phyloP scores from a whole-genome alignment of 2,329 filamentous ascomycete species.

The Aspergillus neoniger region DNA sequence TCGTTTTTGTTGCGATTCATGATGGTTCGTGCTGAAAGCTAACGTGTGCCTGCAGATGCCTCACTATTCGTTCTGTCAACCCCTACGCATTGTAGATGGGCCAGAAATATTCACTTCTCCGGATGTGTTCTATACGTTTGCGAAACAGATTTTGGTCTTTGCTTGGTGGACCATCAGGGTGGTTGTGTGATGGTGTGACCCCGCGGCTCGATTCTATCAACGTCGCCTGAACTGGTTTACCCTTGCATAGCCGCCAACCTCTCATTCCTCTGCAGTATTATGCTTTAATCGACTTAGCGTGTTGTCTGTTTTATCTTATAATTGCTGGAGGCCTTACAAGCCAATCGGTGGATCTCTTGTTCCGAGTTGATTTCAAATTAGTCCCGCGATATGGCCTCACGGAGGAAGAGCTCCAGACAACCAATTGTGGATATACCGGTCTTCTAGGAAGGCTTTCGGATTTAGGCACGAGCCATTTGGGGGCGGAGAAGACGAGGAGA shows the following conservation, averaged over 20 bases:
- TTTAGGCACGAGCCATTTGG: neutral
- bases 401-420: slow-evolving; percentile 8
- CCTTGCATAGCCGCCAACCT: slow-evolving; percentile 1
- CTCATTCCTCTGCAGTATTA: slow-evolving; percentile 18
- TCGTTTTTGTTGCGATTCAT: slow-evolving; percentile 1
- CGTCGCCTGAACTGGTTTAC: slow-evolving; percentile 8
- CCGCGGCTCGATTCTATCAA: slow-evolving; percentile 16
- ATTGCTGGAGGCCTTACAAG: slow-evolving; percentile 14
- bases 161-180: slow-evolving; percentile 13
- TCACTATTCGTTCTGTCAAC: slow-evolving; percentile 55
- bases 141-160: slow-evolving; percentile 19
- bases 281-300: slow-evolving; percentile 29
- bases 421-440: slow-evolving; percentile 15
- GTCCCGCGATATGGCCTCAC: slow-evolving; percentile 8
- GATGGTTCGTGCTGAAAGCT: slow-evolving; percentile 18
- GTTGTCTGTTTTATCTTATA: slow-evolving; percentile 21
- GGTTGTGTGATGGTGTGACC: slow-evolving; percentile 18
- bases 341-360: slow-evolving; percentile 13
- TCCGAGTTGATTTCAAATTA: slow-evolving; percentile 15
- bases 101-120: slow-evolving; percentile 19
- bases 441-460: slow-evolving; percentile 8
- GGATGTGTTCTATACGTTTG: slow-evolving; percentile 31
- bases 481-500: neutral
- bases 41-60: slow-evolving; percentile 39
- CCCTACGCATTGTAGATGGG: slow-evolving; percentile 50